These are phyloP conservation scores for Fraxinus velutina DNA, from an alignment of 305 asterid genomes.

Conservation along the genomic window DNA sequence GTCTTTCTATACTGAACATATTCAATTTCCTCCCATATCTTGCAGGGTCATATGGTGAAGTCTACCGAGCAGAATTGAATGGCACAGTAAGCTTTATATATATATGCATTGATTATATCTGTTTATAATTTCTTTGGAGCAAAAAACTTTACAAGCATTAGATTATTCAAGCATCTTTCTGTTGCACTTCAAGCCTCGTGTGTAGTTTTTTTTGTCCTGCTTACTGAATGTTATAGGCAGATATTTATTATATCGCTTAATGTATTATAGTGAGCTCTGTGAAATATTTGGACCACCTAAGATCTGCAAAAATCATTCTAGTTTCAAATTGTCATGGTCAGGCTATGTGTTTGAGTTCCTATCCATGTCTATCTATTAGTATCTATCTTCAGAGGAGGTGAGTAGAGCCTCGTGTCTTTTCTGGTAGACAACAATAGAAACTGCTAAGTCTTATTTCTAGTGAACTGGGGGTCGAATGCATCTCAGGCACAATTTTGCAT, in stretches of 20 bases:
- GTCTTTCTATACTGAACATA: constrained; percentile 9
- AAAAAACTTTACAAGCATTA: background rate
- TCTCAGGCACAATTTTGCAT: background rate
- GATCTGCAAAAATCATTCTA: background rate
- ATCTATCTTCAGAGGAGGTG: background rate
- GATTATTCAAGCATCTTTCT: background rate
- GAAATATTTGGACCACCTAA: background rate
- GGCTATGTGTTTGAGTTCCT: constrained; percentile 10
- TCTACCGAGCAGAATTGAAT: constrained; percentile 91
- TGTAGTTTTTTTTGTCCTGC: background rate
- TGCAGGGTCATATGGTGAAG: constrained; percentile 98
- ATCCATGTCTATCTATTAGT: background rate
- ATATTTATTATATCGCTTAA: background rate
- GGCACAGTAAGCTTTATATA: constrained; percentile 61
- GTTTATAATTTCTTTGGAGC: constrained; percentile 4
- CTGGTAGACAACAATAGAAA: background rate
- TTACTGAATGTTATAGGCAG: background rate
- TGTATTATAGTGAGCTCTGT: background rate
- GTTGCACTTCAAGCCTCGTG: constrained; percentile 3
- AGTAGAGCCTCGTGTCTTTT: background rate
- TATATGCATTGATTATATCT: constrained; percentile 22
- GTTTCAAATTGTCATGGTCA: background rate
- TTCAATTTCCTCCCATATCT: constrained; percentile 22
- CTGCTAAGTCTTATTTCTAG: background rate
- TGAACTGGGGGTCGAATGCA: background rate